Percentiles rank a stretch among this genome's conserved stretches.
Conservation (phyloP, 306 rosid species). For the Biancaea sappan region DNA sequence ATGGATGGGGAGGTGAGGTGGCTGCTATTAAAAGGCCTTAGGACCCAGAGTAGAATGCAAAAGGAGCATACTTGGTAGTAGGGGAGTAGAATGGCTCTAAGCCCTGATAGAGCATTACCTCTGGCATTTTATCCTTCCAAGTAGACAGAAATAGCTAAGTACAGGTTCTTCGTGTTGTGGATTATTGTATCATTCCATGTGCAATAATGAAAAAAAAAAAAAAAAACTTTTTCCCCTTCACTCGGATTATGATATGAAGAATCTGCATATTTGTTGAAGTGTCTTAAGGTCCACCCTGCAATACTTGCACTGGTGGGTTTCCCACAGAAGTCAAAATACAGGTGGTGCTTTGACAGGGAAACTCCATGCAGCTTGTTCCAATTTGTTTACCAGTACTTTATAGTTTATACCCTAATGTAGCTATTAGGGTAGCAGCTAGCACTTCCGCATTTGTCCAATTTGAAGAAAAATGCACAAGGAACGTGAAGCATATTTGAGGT, state of each 20-base stretch:
- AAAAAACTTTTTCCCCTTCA: not conserved
- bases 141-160: conserved; percentile 49
- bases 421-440: too few species aligned
- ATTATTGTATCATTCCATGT: conserved; percentile 43
- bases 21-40: conserved; percentile 20
- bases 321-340: not conserved
- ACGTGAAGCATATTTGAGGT: too few species aligned
- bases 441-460: too few species aligned
- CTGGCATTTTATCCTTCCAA: conserved; percentile 35
- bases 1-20: conserved; percentile 34
- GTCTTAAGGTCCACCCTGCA: not conserved
- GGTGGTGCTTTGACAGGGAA: not conserved
- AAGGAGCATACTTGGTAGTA: conserved; percentile 43
- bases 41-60: conserved; percentile 31
- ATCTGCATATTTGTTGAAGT: conserved; percentile 11
- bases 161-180: conserved; percentile 47
- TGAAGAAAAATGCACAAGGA: too few species aligned
- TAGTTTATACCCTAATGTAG: not conserved
- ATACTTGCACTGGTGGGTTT: not conserved
- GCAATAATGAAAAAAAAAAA: conserved; percentile 43
- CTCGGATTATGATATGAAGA: not conserved
- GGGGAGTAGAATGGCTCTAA: conserved; percentile 43
- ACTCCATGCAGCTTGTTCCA: not conserved
- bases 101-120: conserved; percentile 50
- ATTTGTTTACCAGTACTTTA: not conserved